Evolutionary conservation across 495 filamentous ascomycete genomes (phyloP), one percentile per base, ranked within the genome.

Genomic region (Penicillium riverlandense): DNA sequence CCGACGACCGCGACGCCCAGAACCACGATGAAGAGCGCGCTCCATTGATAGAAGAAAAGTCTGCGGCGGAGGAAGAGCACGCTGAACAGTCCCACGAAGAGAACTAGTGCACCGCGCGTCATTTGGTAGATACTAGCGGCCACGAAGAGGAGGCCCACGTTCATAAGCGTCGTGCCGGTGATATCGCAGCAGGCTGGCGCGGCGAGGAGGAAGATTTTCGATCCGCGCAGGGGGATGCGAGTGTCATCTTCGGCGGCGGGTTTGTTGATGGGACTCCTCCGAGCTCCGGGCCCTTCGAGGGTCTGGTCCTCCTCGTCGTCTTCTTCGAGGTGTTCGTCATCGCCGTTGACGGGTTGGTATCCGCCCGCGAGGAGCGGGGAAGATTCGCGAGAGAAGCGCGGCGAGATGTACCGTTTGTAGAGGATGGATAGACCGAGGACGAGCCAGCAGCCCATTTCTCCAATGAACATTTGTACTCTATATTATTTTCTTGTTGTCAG

Each of bases 111-210:
- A 11, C 92, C 92, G 27, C 92, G 77, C 8, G 91, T 97, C 92
- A 98, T 98, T 62, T 98, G 92, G 71, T 96, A 98, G 54, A 98
- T 95, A 48, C 83, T 89, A 0, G 92, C 88, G 1, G 86, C 92
- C 8, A 96, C 89, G 54, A 96, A 94, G 37, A 96, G 75, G 45
- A 98, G 70, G 10, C 92, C 92, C 6, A 89, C 84, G 62, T 97
- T 98, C 86, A 98, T 96, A 16, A 97, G 80, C 13, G 92, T 98
- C 4, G 92, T 98, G 15, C 87, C 92, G 5, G 84, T 75, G 48
- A 98, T 95, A 58, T 98, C 92, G 65, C 90, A 96, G 65, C 85
- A 85, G 16, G 92, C 88, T 2, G 92, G 92, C 6, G 94, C 71
- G 8, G 89, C 84, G 29, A 98, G 77, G 7, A 96, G 63, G 10